These are phyloP conservation scores for Schwanniomyces etchellsii DNA, from an alignment of 1,139 yeast genomes.

Conservation along the genomic window DNA sequence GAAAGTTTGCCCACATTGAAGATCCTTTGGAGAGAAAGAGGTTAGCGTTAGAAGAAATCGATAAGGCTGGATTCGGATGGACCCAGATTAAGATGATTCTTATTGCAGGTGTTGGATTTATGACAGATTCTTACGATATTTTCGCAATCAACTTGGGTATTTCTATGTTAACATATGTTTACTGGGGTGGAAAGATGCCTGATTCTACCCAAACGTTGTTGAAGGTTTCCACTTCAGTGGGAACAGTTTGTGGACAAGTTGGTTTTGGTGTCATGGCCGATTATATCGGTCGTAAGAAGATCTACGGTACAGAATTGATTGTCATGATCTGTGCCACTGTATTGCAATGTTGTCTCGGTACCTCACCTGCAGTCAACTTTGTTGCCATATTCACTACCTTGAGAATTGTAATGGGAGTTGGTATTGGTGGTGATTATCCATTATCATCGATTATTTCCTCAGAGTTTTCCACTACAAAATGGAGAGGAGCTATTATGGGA, in stretches of 20 bases:
- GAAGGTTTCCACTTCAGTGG: slow-evolving; percentile 87
- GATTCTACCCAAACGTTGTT: slow-evolving; percentile 65
- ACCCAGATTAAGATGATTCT: slow-evolving; percentile 80
- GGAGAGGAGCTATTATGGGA: slow-evolving; percentile 97
- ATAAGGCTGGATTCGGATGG: slow-evolving; percentile 82
- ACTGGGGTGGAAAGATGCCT: slow-evolving; percentile 65
- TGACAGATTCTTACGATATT: slow-evolving; percentile 89
- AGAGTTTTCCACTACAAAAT: slow-evolving; percentile 83
- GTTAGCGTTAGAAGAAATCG: slow-evolving; percentile 83
- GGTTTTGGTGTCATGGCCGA: slow-evolving; percentile 86
- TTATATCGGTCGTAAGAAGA: slow-evolving; percentile 77
- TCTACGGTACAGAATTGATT: slow-evolving; percentile 82
- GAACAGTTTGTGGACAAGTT: slow-evolving; percentile 90
- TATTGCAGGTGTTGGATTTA: slow-evolving; percentile 93
- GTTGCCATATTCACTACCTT: slow-evolving; percentile 68
- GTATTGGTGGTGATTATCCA: slow-evolving; percentile 99
- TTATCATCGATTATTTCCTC: slow-evolving; percentile 89
- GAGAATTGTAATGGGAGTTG: slow-evolving; percentile 87
- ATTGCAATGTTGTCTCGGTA: slow-evolving; percentile 68
- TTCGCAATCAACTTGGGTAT: slow-evolving; percentile 83
- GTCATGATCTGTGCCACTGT: slow-evolving; percentile 77
- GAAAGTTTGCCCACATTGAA: slow-evolving; percentile 76
- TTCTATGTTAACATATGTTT: slow-evolving; percentile 69
- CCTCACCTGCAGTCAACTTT: slow-evolving; percentile 64
- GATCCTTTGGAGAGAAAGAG: slow-evolving; percentile 90